Conservation (phyloP, 1,284 basidiomycete genomes). For the Leccinum cinnamomeum region DNA sequence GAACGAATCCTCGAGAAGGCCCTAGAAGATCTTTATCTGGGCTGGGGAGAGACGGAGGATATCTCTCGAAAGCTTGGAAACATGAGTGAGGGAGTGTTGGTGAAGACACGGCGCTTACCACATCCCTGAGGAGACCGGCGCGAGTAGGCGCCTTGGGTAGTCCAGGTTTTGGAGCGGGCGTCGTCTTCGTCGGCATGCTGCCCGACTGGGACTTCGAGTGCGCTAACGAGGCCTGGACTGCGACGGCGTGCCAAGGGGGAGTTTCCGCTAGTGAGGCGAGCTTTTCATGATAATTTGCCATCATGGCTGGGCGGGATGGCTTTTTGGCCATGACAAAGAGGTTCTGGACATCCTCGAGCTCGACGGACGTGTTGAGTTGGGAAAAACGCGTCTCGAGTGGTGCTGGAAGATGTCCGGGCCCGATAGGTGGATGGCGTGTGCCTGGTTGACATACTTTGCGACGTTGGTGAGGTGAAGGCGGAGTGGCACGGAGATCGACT, state of each 20-base stretch:
- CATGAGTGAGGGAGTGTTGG: neutral
- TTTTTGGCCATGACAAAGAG: conserved; percentile 93
- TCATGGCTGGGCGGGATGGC: conserved; percentile 90
- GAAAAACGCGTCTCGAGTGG: conserved; percentile 97
- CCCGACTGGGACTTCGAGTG: conserved; percentile 92
- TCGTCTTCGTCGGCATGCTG: conserved; percentile 69
- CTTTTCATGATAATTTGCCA: conserved; percentile 99
- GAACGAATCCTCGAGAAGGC: conserved; percentile 32
- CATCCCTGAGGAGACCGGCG: conserved; percentile 81
- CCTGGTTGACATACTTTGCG: conserved; percentile 94
- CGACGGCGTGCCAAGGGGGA: conserved; percentile 94
- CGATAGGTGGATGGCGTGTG: conserved; percentile 96
- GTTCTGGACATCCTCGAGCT: conserved; percentile 98
- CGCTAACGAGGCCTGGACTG: conserved; percentile 89
- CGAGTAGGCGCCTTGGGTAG: conserved; percentile 87
- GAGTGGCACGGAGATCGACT: conserved; percentile 94
- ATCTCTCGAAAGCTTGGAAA: conserved; percentile 70
- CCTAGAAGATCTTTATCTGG: too few relatives aligned
- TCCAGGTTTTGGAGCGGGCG: conserved; percentile 79
- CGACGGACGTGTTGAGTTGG: conserved; percentile 95
- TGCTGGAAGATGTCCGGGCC: conserved; percentile 96
- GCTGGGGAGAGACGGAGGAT: conserved; percentile 72
- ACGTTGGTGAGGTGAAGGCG: conserved; percentile 95
- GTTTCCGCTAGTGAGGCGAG: conserved; percentile 51
- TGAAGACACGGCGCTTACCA: conserved; percentile 43